Percentiles rank a stretch among this genome's conserved stretches.
These are phyloP conservation scores for Pseudogymnoascus sp. DNA, from an alignment of 2,329 filamentous ascomycete genomes.

Conservation along the genomic window DNA sequence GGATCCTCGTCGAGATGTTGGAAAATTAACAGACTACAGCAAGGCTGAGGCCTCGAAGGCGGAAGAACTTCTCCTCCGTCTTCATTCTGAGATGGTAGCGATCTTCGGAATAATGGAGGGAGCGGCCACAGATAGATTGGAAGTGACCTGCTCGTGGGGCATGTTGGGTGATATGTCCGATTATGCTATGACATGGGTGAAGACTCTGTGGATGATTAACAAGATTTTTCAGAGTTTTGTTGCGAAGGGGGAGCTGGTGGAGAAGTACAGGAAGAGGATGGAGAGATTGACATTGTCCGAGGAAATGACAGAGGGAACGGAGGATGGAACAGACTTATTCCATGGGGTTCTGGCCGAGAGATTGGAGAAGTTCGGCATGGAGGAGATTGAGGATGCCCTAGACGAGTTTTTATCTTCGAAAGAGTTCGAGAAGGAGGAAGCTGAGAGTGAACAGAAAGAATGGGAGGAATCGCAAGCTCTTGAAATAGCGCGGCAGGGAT, in stretches of 20 bases:
- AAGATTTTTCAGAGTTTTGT: too few relatives aligned
- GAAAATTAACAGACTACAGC: too few relatives aligned
- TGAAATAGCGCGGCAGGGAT: not conserved
- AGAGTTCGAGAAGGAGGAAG: not conserved
- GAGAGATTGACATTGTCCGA: not conserved
- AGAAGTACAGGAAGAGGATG: not conserved
- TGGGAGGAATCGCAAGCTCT: not conserved
- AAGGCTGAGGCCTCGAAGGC: not conserved
- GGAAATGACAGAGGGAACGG: not conserved
- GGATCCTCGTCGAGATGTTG: not conserved
- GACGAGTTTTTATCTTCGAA: not conserved
- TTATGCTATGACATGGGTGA: not conserved
- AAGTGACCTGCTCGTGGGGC: not conserved
- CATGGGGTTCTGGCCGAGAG: not conserved
- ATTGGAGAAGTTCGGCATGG: not conserved
- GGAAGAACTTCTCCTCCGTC: not conserved
- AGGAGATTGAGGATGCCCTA: not conserved
- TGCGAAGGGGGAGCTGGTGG: not conserved
- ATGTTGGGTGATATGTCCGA: not conserved
- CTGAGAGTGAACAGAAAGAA: not conserved
- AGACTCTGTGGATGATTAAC: not conserved
- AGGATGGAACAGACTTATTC: not conserved
- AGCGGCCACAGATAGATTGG: too few relatives aligned
- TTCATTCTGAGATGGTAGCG: not conserved
- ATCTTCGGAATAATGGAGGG: too few relatives aligned